phyloP scores from a whole-genome alignment of 805 yeast species.

The Pichia pseudocactophila region DNA sequence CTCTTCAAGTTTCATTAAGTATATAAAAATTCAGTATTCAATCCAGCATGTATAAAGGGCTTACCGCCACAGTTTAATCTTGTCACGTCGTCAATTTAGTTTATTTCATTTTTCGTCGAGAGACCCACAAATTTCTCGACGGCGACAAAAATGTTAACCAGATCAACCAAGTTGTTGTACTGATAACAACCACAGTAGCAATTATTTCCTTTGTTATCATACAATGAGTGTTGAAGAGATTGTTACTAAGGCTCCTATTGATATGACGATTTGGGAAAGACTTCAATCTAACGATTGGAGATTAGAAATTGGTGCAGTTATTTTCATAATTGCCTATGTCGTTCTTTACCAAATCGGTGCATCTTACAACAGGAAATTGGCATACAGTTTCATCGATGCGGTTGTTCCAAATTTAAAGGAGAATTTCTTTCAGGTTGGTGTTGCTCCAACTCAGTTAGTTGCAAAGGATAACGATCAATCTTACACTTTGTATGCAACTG shows the following conservation, averaged over 20 bases:
- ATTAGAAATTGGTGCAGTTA: constrained; percentile 53
- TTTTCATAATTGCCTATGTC: constrained; percentile 41
- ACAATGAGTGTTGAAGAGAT: background rate
- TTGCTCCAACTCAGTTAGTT: constrained; percentile 34
- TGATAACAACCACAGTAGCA: no score
- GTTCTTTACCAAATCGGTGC: constrained; percentile 51
- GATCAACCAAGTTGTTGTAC: no score
- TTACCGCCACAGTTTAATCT: no score
- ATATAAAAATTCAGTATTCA: no score
- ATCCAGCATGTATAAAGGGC: no score
- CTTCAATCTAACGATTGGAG: constrained; percentile 62
- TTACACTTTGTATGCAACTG: constrained; percentile 72
- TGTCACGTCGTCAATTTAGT: no score
- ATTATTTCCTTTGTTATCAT: no score
- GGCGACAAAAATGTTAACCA: no score
- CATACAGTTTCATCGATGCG: constrained; percentile 39
- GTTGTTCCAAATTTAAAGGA: constrained; percentile 44
- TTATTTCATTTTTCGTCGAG: no score
- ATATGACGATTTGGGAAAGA: constrained; percentile 53
- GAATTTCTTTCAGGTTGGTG: constrained; percentile 78
- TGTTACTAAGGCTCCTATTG: constrained; percentile 43
- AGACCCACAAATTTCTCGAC: no score
- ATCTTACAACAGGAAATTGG: constrained; percentile 45
- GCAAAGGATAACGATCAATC: constrained; percentile 56
- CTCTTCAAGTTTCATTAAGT: no score